Evolutionary conservation across 306 rosid genomes (phyloP).

Genomic region (Alnus glutinosa): DNA sequence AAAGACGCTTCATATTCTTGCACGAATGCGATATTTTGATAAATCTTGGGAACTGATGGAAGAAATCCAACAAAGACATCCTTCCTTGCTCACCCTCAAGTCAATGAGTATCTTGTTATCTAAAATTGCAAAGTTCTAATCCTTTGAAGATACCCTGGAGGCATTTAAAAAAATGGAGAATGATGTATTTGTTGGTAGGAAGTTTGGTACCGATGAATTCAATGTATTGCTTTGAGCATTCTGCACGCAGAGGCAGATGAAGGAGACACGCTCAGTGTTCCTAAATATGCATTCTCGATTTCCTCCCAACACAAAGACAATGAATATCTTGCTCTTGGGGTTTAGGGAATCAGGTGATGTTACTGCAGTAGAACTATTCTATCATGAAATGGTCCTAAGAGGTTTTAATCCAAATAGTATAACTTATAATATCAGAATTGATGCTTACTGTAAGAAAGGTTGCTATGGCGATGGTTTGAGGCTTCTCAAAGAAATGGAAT

Average conservation of each 20-base stretch:
- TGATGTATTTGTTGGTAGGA: slow-evolving; percentile 52
- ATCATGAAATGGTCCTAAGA: slow-evolving; percentile 78
- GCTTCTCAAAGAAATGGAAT: slow-evolving; percentile 78
- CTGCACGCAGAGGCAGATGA: slow-evolving; percentile 82
- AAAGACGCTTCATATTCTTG: slow-evolving; percentile 75
- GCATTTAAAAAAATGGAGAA: slow-evolving; percentile 73
- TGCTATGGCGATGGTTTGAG: slow-evolving; percentile 72
- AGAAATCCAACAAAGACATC: slow-evolving; percentile 39
- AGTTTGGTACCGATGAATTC: slow-evolving; percentile 71
- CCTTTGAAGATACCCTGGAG: slow-evolving; percentile 70
- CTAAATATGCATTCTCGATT: slow-evolving; percentile 61
- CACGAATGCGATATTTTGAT: slow-evolving; percentile 77
- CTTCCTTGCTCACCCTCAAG: slow-evolving; percentile 65
- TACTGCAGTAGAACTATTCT: slow-evolving; percentile 75
- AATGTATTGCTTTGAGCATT: slow-evolving; percentile 76
- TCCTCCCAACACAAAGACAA: slow-evolving; percentile 62
- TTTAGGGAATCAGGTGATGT: slow-evolving; percentile 87
- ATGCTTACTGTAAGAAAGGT: slow-evolving; percentile 80
- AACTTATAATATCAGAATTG: slow-evolving; percentile 72
- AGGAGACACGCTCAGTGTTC: slow-evolving; percentile 79
- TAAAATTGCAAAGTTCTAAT: slow-evolving; percentile 63
- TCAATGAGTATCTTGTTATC: slow-evolving; percentile 87
- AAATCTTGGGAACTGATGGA: slow-evolving; percentile 68
- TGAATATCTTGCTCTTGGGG: slow-evolving; percentile 87
- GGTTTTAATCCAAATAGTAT: slow-evolving; percentile 71